A percentile compares a stretch with the other conserved stretches of the same genome.
Evolutionary conservation across 2,329 filamentous ascomycete species (phyloP).

Genomic region (Paecilomyces dactylethromorphus): DNA sequence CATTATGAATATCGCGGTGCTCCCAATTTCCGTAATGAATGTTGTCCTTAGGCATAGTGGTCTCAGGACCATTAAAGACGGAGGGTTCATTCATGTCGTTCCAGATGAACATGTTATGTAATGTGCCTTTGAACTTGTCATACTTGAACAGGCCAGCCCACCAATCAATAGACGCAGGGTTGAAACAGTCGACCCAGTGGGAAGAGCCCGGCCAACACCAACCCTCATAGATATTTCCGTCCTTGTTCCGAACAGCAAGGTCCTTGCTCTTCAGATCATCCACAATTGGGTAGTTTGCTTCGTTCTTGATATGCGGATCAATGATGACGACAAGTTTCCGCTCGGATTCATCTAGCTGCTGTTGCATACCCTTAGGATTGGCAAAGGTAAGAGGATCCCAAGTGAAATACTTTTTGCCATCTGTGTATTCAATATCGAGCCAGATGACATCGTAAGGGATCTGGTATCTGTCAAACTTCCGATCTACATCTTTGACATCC

Average conservation of each 20-base stretch:
- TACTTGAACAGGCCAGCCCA: constrained; percentile 88
- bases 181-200: constrained; percentile 94
- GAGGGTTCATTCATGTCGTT: constrained; percentile 99
- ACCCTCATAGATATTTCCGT: constrained; percentile 81
- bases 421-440: constrained; percentile 96
- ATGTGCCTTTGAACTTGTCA: constrained; percentile 76
- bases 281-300: constrained; percentile 66
- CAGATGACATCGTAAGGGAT: constrained; percentile 99
- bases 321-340: constrained; percentile 92
- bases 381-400: constrained; percentile 88
- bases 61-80: constrained; percentile 96
- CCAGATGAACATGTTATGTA: constrained; percentile 88
- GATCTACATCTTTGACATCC: constrained; percentile 92
- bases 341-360: constrained; percentile 77
- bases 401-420: constrained; percentile 96
- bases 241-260: constrained; percentile 82
- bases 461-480: constrained; percentile 88
- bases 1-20: constrained; percentile 91
- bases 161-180: constrained; percentile 84
- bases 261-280: constrained; percentile 79
- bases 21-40: constrained; percentile 89
- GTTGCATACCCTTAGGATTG: constrained; percentile 78
- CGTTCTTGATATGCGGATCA: constrained; percentile 96
- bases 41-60: constrained; percentile 98
- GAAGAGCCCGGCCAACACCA: constrained; percentile 99